These are phyloP conservation scores for Borealophlyctis nickersoniae DNA, from an alignment of 192 early-diverging fungal genomes.

Conservation along the genomic window DNA sequence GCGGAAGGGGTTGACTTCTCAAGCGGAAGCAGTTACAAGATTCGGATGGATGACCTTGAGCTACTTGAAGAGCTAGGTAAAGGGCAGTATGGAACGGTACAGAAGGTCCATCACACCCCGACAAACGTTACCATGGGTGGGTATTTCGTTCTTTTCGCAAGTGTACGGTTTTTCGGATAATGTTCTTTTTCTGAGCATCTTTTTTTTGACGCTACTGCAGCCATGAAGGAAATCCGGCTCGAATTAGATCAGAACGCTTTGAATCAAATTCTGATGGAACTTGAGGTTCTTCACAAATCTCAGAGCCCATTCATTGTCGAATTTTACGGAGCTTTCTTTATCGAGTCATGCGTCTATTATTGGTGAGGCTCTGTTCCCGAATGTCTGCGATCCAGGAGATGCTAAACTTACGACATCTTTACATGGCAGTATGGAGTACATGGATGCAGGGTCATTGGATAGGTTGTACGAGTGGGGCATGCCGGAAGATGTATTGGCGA, in stretches of 20 bases:
- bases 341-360: constrained; percentile 94
- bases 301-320: constrained; percentile 90
- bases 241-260: constrained; percentile 85
- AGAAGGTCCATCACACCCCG: constrained; percentile 81
- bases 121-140: constrained; percentile 82
- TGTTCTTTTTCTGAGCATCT: too few species aligned
- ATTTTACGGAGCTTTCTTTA: constrained; percentile 96
- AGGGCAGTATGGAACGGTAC: constrained; percentile 93
- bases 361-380: too few species aligned
- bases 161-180: too few species aligned
- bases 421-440: constrained; percentile 79
- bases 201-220: constrained; percentile 22
- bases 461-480: constrained; percentile 76
- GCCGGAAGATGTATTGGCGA: constrained; percentile 74
- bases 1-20: constrained; percentile 89
- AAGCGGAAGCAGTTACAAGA: constrained; percentile 81
- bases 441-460: constrained; percentile 95
- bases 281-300: constrained; percentile 88
- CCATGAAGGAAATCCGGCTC: constrained; percentile 83
- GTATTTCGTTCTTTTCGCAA: constrained; percentile 4
- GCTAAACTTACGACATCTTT: constrained; percentile 7
- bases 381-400: too few species aligned
- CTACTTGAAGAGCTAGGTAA: constrained; percentile 76
- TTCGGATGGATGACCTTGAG: constrained; percentile 81
- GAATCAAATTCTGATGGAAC: constrained; percentile 94